Evolutionary conservation across 768 basidiomycete genomes (phyloP).

Genomic region (Clitopilus hobsonii): DNA sequence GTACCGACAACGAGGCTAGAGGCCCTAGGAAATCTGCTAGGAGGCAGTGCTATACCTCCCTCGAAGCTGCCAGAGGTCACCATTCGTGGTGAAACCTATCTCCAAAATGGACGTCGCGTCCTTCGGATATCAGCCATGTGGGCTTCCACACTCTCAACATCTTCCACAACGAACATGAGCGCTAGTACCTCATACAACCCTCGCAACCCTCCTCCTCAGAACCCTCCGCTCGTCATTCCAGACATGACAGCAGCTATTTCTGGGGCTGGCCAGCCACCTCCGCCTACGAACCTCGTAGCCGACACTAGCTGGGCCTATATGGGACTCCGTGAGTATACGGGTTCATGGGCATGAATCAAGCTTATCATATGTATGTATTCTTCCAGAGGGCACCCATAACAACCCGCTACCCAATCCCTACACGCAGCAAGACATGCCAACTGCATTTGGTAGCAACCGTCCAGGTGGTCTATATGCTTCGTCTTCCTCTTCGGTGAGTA

Average conservation of each 20-base stretch:
- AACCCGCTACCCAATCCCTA: neutral
- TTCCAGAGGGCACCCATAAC: no score
- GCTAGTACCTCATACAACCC: neutral
- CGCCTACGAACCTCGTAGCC: no score
- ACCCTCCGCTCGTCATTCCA: no score
- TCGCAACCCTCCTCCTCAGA: neutral
- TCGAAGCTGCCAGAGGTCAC: neutral
- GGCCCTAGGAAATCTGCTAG: neutral
- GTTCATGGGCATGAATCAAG: no score
- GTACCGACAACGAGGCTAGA: neutral
- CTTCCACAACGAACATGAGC: neutral
- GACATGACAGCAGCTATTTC: no score
- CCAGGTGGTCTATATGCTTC: neutral
- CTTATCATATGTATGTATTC: no score
- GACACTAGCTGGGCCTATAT: no score
- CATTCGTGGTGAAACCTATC: neutral
- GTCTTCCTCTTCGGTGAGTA: neutral
- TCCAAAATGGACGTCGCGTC: neutral
- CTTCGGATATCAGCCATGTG: neutral
- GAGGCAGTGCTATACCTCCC: neutral
- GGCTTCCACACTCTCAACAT: neutral
- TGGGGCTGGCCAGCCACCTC: no score
- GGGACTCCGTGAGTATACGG: no score
- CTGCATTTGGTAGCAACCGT: no score
- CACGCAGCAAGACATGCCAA: neutral